A percentile compares a stretch with the other conserved stretches of the same genome.
Evolutionary conservation across 768 basidiomycete genomes (phyloP).

Genomic region (Boletellus ananas): DNA sequence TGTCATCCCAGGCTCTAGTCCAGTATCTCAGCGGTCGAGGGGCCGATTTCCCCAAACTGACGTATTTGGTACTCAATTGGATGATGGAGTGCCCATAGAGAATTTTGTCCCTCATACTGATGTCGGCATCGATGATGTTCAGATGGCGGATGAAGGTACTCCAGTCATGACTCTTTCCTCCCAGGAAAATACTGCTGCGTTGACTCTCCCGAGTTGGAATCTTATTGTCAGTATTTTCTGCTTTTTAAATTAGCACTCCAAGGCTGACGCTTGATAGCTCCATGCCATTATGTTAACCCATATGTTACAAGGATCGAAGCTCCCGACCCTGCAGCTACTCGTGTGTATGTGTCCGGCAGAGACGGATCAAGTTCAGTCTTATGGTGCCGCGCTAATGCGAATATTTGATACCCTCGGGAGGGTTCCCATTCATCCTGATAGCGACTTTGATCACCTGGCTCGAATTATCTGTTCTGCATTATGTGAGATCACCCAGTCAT

Average conservation of each 20-base stretch:
- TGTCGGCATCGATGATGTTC: constrained; percentile 32
- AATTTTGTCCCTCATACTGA: constrained; percentile 14
- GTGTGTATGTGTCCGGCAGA: constrained; percentile 35
- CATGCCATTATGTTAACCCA: constrained; percentile 62
- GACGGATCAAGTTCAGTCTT: constrained; percentile 29
- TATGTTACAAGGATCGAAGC: constrained; percentile 33
- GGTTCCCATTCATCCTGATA: constrained; percentile 16
- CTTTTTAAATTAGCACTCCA: background rate
- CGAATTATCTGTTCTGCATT: constrained; percentile 35
- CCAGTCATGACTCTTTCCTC: constrained; percentile 7
- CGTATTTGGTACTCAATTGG: constrained; percentile 13
- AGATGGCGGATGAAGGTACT: constrained; percentile 30
- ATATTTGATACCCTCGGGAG: constrained; percentile 31
- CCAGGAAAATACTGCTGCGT: constrained; percentile 32
- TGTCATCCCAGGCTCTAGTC: constrained; percentile 25
- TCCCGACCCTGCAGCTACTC: constrained; percentile 52
- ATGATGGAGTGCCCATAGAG: constrained; percentile 8
- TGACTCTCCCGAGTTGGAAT: constrained; percentile 49
- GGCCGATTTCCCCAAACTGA: constrained; percentile 19
- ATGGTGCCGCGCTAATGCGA: constrained; percentile 40
- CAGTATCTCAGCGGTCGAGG: constrained; percentile 9
- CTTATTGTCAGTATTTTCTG: constrained; percentile 43
- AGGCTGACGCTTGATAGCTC: constrained; percentile 38
- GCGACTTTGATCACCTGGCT: constrained; percentile 19
- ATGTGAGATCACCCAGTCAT: constrained; percentile 36